Percentiles rank a stretch among this genome's conserved stretches.
Conservation (phyloP, 495 filamentous ascomycete genomes). For the Aspergillus nidulans region DNA sequence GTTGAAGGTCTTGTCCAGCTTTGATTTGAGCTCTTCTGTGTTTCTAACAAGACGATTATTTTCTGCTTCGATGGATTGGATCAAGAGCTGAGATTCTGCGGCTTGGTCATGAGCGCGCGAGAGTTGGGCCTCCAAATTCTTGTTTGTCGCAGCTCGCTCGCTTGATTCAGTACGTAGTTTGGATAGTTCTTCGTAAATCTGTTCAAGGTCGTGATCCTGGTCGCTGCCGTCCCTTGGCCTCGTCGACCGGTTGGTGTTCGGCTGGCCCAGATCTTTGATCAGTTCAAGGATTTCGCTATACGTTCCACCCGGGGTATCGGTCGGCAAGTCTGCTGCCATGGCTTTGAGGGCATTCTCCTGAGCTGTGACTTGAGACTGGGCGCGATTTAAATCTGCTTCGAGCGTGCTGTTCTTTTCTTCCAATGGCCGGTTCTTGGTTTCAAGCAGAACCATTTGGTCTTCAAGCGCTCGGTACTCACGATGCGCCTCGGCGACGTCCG, state of each 20-base stretch:
- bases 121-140: slow-evolving; percentile 32
- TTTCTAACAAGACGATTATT: slow-evolving; percentile 37
- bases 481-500: slow-evolving; percentile 32
- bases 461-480: slow-evolving; percentile 31
- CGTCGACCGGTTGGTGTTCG: slow-evolving; percentile 13
- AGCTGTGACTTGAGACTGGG: slow-evolving; percentile 40
- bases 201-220: slow-evolving; percentile 16
- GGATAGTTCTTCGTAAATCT: slow-evolving; percentile 27
- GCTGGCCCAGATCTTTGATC: slow-evolving; percentile 36
- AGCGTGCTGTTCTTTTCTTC: slow-evolving; percentile 42
- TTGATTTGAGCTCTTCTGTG: slow-evolving; percentile 32
- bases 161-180: slow-evolving; percentile 29
- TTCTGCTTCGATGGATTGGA: slow-evolving; percentile 45
- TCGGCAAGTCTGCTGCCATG: slow-evolving; percentile 38
- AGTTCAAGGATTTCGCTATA: slow-evolving; percentile 42
- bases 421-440: slow-evolving; percentile 36
- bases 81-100: slow-evolving; percentile 37
- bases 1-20: slow-evolving; percentile 29
- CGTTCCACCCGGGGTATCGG: slow-evolving; percentile 30
- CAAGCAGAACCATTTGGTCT: slow-evolving; percentile 33
- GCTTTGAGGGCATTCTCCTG: slow-evolving; percentile 41
- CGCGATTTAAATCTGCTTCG: slow-evolving; percentile 37
- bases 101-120: slow-evolving; percentile 34
- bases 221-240: slow-evolving; percentile 21
- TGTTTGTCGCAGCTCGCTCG: slow-evolving; percentile 23